These are phyloP conservation scores for Pythium monospermum DNA, from an alignment of 352 stramenopile species.

Conservation along the genomic window DNA sequence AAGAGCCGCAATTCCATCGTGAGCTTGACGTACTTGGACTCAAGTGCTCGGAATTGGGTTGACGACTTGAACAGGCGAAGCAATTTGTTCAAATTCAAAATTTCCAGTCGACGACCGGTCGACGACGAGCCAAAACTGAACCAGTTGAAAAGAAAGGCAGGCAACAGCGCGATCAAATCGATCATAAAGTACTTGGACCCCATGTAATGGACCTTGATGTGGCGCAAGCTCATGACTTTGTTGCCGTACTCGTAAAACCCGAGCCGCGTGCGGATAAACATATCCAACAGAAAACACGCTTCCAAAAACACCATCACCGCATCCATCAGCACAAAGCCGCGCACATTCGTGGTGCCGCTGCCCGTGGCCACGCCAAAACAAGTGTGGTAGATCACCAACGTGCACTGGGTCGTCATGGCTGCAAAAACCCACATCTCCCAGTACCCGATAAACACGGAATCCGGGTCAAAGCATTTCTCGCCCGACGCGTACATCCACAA, in stretches of 20 bases:
- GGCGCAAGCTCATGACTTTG: constrained; percentile 42
- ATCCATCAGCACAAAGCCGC: constrained; percentile 25
- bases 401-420: constrained; percentile 33
- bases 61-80: constrained; percentile 42
- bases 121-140: constrained; percentile 1
- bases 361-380: constrained; percentile 32
- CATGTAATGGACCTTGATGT: constrained; percentile 35
- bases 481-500: constrained; percentile 7
- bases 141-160: constrained; percentile 42
- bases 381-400: constrained; percentile 41
- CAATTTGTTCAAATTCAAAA: constrained; percentile 58
- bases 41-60: constrained; percentile 33
- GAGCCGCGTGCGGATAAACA: constrained; percentile 29
- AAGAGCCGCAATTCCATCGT: constrained; percentile 40
- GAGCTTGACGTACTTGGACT: constrained; percentile 38
- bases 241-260: constrained; percentile 46
- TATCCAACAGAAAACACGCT: constrained; percentile 32
- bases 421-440: constrained; percentile 50
- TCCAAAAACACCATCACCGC: constrained; percentile 34
- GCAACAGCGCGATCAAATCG: constrained; percentile 36
- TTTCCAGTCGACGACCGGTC: constrained; percentile 21
- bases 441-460: constrained; percentile 34
- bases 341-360: background rate
- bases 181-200: constrained; percentile 31
- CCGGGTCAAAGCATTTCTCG: constrained; percentile 38